Conservation (phyloP, 805 yeast genomes). For the Barnettozyma salicaria region DNA sequence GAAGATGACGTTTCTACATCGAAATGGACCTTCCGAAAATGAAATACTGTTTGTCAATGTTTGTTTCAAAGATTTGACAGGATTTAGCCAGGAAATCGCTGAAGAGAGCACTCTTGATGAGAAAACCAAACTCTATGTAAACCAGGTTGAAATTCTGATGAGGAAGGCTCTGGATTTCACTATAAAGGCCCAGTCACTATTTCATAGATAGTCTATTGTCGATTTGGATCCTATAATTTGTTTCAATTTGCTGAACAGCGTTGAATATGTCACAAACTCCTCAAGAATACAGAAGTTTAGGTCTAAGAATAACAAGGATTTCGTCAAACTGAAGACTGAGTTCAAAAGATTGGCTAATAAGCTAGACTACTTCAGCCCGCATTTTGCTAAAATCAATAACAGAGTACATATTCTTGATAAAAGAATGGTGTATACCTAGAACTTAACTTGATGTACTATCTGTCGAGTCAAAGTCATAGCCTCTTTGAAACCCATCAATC, state of each 20-base stretch:
- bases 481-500: slow-evolving; percentile 3
- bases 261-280: not conserved
- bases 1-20: slow-evolving; percentile 6
- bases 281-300: not conserved
- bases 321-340: not conserved
- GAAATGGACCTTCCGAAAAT: slow-evolving; percentile 6
- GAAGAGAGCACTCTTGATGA: not conserved
- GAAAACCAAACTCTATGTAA: not conserved
- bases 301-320: not conserved
- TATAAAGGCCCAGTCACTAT: slow-evolving; percentile 1
- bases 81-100: too few species aligned
- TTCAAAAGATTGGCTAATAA: slow-evolving; percentile 1
- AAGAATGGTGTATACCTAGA: too few species aligned
- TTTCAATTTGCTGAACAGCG: not conserved
- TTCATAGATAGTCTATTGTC: slow-evolving; percentile 1
- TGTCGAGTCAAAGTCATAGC: not conserved
- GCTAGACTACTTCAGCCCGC: slow-evolving; percentile 2
- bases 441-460: not conserved
- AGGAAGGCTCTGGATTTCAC: slow-evolving; percentile 1
- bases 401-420: not conserved
- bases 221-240: slow-evolving; percentile 5
- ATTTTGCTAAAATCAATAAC: slow-evolving; percentile 1
- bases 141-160: slow-evolving; percentile 1
- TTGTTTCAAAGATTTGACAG: slow-evolving; percentile 2
- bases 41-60: slow-evolving; percentile 8